Evolutionary conservation across 202 grass and related monocot genomes (phyloP).

Genomic region (Panicum virgatum): DNA sequence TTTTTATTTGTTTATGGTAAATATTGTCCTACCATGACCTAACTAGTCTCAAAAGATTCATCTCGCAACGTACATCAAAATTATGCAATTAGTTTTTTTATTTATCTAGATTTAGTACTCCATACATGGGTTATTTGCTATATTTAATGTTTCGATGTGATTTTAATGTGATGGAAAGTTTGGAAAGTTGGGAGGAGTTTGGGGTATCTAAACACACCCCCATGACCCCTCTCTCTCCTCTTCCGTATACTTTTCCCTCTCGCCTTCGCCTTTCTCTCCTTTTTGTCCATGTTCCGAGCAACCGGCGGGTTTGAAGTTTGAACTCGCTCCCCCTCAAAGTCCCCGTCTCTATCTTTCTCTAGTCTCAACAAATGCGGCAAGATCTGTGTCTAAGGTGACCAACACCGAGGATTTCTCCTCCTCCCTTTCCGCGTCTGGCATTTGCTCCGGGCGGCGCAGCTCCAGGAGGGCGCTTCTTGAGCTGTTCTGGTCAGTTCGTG

Average conservation of each 20-base stretch:
- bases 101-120: too few species aligned
- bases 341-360: too few species aligned
- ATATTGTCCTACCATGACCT: too few species aligned
- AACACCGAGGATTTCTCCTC: background rate
- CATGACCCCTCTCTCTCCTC: background rate
- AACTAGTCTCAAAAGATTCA: too few species aligned
- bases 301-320: constrained; percentile 15
- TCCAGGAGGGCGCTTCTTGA: background rate
- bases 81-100: too few species aligned
- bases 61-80: too few species aligned
- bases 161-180: too few species aligned
- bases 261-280: background rate
- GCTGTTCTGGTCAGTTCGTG: background rate
- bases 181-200: too few species aligned
- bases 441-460: background rate
- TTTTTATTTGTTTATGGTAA: too few species aligned
- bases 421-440: background rate
- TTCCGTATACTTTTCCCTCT: background rate
- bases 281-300: constrained; percentile 4
- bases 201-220: too few species aligned
- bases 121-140: too few species aligned
- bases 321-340: background rate
- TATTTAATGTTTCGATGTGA: too few species aligned
- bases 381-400: constrained; percentile 31
- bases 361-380: constrained; percentile 11